These are phyloP conservation scores for Synchytrium microbalum DNA, from an alignment of 371 early-diverging fungal genomes.

Conservation along the genomic window DNA sequence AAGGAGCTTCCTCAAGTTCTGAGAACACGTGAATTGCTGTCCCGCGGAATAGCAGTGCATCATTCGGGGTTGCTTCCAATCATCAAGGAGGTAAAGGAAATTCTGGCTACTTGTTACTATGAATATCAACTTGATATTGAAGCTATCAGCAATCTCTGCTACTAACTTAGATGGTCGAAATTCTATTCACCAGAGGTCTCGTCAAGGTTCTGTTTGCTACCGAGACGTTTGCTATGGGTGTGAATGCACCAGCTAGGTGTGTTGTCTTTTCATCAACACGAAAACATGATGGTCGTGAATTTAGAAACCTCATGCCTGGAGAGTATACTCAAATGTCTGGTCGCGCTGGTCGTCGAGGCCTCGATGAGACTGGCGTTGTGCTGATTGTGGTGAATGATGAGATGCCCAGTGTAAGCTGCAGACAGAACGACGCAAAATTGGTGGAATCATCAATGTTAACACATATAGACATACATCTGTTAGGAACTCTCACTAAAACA, in stretches of 20 bases:
- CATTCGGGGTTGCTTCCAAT: constrained; percentile 99
- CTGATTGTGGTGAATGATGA: constrained; percentile 95
- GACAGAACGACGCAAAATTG: constrained; percentile 92
- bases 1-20: too few species aligned
- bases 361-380: constrained; percentile 98
- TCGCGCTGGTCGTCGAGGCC: constrained; percentile 95
- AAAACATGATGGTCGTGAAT: constrained; percentile 94
- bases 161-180: constrained; percentile 95
- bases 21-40: too few species aligned
- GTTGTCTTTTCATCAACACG: constrained; percentile 97
- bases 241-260: constrained; percentile 99
- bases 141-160: constrained; percentile 86
- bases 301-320: constrained; percentile 87
- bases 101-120: neutral
- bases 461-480: constrained; percentile 91
- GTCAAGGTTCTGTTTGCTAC: constrained; percentile 99
- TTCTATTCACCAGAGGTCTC: constrained; percentile 98
- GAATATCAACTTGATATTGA: constrained; percentile 47
- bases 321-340: constrained; percentile 99
- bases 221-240: constrained; percentile 99
- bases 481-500: constrained; percentile 91
- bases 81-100: constrained; percentile 99
- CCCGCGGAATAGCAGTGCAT: constrained; percentile 98
- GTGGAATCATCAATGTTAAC: constrained; percentile 89
- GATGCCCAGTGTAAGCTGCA: constrained; percentile 87